Base-by-base conservation (phyloP, 2,329 filamentous ascomycete species). In the Phyllosticta citriasiana region DNA sequence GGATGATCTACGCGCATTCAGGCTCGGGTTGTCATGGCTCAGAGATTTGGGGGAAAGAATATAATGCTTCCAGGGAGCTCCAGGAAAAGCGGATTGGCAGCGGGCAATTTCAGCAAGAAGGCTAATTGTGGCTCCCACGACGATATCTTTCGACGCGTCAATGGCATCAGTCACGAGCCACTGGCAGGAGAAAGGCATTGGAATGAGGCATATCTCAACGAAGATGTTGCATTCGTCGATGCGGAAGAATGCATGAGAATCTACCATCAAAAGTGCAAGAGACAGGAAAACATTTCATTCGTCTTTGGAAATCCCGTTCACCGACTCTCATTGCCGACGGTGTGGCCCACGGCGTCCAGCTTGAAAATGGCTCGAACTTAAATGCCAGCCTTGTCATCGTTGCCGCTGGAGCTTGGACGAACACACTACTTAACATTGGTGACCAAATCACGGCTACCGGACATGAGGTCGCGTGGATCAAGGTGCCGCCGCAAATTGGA, bases 321-420 rank as follows among this genome's bases (percentile, higher is more conserved):
- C 19, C 51, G 55, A 8, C 35, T 62, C 19, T 55, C 16, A 5
- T 62, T 16, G 60, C 57, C n/a, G 33, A 40, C n/a, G 60, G 52
- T 1, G n/a, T 35, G 30, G 60, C 60, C 1, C 53, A 58, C 25
- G 89, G 89, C 26, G 88, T 79, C 24, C 78, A 75, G 19, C 74
- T 88, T 14, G 67, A 68, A 1, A 75, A 82, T 63, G 80, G 79
- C 1, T 72, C 72, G 4, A 76, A 70, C 7, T 65, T 90, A 5
- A 76, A 74, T 3, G 89, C 88, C 1, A 88, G 90, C 62, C 79
- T 96, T 5, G 86, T 89, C 27, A 79, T 97, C 57, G 80, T 96
- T 1, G 91, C 93, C 0, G 85, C 91, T 0, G 93, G 93, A 12
- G 91, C 93, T 4, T 97, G 93, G 92, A 89, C 89, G 1, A 84